These are phyloP conservation scores for Geranium brycei DNA, from an alignment of 345 rosid species.

Conservation along the genomic window DNA sequence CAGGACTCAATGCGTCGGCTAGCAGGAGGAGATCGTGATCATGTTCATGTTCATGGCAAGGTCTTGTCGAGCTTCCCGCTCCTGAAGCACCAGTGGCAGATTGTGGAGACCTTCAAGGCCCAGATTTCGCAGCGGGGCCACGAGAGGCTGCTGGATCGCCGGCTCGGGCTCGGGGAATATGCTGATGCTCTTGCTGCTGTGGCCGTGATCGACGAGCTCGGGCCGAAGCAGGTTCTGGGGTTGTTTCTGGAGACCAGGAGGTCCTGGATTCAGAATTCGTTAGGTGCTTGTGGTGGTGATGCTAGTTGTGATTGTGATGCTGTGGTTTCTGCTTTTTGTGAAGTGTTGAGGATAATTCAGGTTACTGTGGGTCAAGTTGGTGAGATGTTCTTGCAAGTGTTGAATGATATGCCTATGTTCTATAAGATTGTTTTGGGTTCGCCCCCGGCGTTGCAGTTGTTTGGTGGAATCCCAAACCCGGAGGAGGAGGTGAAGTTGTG, in stretches of 20 bases:
- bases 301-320: constrained; percentile 21
- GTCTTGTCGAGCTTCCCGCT: constrained; percentile 68
- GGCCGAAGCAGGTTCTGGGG: constrained; percentile 50
- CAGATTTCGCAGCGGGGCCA: constrained; percentile 93
- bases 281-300: constrained; percentile 31
- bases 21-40: constrained; percentile 35
- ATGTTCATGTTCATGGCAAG: constrained; percentile 38
- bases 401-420: constrained; percentile 84
- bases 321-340: constrained; percentile 56
- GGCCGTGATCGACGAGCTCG: constrained; percentile 67
- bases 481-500: constrained; percentile 85
- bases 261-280: constrained; percentile 62
- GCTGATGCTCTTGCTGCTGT: constrained; percentile 86
- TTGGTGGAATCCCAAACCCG: constrained; percentile 89
- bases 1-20: constrained; percentile 84
- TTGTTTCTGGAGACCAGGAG: constrained; percentile 70
- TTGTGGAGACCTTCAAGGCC: constrained; percentile 79
- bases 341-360: constrained; percentile 62
- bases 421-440: constrained; percentile 69
- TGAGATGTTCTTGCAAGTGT: constrained; percentile 71
- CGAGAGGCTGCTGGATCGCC: constrained; percentile 68
- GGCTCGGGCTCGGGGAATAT: constrained; percentile 39
- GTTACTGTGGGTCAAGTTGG: constrained; percentile 79
- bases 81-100: constrained; percentile 93
- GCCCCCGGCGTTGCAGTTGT: constrained; percentile 89